These are phyloP conservation scores for Lentinula lateritia DNA, from an alignment of 768 basidiomycete genomes.

Conservation along the genomic window DNA sequence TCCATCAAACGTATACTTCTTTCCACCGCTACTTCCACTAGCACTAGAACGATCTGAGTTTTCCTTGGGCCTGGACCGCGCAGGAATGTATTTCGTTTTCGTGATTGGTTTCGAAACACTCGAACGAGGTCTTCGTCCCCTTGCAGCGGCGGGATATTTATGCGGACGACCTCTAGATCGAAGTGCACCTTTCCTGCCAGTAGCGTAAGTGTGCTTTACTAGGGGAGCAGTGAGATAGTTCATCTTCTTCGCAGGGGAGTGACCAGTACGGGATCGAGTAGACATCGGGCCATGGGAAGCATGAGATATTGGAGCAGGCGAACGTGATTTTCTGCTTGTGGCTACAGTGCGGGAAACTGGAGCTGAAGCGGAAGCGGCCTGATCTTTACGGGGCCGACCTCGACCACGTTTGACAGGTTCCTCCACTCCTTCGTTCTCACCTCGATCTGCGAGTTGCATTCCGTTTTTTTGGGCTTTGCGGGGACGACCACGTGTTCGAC, in stretches of 20 bases:
- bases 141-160: too few species aligned
- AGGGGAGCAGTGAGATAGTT: neutral
- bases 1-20: neutral
- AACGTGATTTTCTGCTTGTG: neutral
- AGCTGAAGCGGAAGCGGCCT: neutral
- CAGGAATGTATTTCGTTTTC: neutral
- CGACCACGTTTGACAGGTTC: neutral
- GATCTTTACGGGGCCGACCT: neutral
- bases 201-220: neutral
- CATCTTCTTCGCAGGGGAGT: neutral
- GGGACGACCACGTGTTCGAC: neutral
- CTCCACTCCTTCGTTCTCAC: neutral
- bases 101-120: neutral
- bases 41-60: neutral
- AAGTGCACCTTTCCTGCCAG: neutral
- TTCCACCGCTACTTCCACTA: neutral
- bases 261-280: slow-evolving; percentile 1
- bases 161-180: neutral
- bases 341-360: neutral
- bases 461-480: neutral
- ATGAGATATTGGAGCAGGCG: neutral
- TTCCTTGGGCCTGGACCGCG: neutral
- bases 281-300: neutral
- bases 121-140: neutral
- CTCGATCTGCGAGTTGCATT: neutral